phyloP scores from a whole-genome alignment of 768 basidiomycete genomes.

The Psilocybe cyanescens region DNA sequence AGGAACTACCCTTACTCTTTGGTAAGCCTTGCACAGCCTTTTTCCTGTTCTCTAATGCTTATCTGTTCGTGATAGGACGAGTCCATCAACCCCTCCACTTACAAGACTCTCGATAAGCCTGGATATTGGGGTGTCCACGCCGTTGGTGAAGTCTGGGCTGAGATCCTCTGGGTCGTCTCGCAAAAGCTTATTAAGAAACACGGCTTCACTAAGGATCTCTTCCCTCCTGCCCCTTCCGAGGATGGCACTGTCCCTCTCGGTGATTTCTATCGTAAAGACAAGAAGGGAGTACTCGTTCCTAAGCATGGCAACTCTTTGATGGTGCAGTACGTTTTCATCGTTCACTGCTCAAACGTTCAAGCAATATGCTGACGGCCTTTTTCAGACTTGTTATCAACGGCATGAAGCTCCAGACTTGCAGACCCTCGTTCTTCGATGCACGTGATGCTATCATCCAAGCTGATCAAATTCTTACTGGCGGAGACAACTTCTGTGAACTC shows the following conservation, averaged over 20 bases:
- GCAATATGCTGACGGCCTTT: neutral
- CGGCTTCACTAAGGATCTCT: slow-evolving; percentile 77
- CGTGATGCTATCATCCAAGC: slow-evolving; percentile 91
- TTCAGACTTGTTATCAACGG: slow-evolving; percentile 78
- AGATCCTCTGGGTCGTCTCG: slow-evolving; percentile 83
- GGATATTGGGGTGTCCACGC: slow-evolving; percentile 95
- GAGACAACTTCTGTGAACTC: slow-evolving; percentile 88
- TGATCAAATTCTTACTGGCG: slow-evolving; percentile 87
- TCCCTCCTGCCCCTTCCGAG: slow-evolving; percentile 73
- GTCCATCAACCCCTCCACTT: slow-evolving; percentile 85
- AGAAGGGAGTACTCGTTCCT: slow-evolving; percentile 71
- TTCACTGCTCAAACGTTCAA: neutral
- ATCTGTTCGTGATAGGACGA: slow-evolving; percentile 42
- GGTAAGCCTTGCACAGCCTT: slow-evolving; percentile 32
- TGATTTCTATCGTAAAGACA: slow-evolving; percentile 70
- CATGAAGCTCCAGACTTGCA: slow-evolving; percentile 96
- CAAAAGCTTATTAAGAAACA: slow-evolving; percentile 80
- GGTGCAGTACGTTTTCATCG: slow-evolving; percentile 54
- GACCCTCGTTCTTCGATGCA: slow-evolving; percentile 89
- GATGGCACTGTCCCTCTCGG: slow-evolving; percentile 68
- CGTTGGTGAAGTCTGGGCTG: slow-evolving; percentile 95
- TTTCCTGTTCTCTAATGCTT: neutral
- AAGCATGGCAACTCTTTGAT: slow-evolving; percentile 90
- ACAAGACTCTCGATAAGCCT: slow-evolving; percentile 92
- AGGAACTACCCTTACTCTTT: slow-evolving; percentile 88